Conservation (phyloP, 768 basidiomycete genomes). For the Lentinula raphanica region DNA sequence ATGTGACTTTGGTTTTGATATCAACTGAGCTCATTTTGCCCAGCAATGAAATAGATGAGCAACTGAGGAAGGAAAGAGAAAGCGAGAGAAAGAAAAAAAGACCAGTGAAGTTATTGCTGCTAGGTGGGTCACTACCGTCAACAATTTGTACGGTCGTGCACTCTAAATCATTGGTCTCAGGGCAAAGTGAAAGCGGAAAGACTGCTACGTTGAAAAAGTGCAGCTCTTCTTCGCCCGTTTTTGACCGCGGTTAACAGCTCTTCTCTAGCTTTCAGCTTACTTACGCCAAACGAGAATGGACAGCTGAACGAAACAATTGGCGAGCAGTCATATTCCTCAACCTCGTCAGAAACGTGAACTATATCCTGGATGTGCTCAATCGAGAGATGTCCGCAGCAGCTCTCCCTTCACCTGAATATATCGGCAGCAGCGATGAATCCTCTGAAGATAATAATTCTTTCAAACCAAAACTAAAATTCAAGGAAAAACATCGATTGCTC, state of each 20-base stretch:
- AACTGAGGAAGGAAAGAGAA: constrained; percentile 56
- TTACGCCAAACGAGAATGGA: constrained; percentile 66
- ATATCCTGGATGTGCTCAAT: constrained; percentile 51
- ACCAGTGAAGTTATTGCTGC: constrained; percentile 68
- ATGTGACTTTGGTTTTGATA: background rate
- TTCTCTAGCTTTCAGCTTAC: constrained; percentile 67
- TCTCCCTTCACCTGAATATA: constrained; percentile 11
- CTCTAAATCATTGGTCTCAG: constrained; percentile 17
- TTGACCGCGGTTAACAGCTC: background rate
- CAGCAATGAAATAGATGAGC: constrained; percentile 74
- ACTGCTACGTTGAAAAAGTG: constrained; percentile 76
- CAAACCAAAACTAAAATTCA: constrained; percentile 37
- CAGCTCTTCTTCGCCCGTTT: constrained; percentile 14
- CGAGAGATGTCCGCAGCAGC: constrained; percentile 47
- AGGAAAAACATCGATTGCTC: constrained; percentile 57
- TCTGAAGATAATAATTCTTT: constrained; percentile 31
- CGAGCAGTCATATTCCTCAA: constrained; percentile 74
- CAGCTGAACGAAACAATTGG: constrained; percentile 66
- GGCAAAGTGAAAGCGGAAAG: constrained; percentile 75
- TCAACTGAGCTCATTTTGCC: background rate
- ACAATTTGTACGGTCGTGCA: background rate
- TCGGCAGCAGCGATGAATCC: constrained; percentile 28
- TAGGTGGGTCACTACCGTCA: constrained; percentile 37
- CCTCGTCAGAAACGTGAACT: constrained; percentile 63
- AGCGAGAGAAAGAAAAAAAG: constrained; percentile 56